Evolutionary conservation across 139 green algal genomes (phyloP).

Genomic region (Pleodorina starrii): DNA sequence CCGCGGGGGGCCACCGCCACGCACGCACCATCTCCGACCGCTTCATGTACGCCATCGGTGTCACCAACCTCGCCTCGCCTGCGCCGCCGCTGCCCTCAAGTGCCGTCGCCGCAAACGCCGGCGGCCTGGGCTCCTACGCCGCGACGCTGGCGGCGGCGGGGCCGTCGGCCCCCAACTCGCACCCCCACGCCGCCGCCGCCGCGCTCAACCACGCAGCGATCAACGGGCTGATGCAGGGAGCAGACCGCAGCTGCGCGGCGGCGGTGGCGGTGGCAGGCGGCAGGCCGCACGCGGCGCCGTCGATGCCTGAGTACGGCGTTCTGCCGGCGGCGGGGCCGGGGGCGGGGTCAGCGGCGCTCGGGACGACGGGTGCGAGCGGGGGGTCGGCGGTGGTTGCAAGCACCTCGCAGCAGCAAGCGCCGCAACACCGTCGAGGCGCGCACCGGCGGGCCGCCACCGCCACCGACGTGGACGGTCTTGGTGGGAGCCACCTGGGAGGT

Average conservation of each 20-base stretch:
- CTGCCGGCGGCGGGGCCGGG: background rate
- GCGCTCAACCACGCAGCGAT: background rate
- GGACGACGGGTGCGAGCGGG: background rate
- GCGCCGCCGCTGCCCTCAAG: background rate
- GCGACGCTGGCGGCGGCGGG: background rate
- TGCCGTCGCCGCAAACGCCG: background rate
- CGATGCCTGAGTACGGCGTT: background rate
- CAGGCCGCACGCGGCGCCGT: background rate
- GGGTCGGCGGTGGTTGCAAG: background rate
- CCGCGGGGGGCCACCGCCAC: conserved; percentile 9
- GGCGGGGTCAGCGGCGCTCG: background rate
- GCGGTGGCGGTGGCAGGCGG: background rate
- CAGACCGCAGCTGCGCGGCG: background rate
- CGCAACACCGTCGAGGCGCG: too few relatives aligned
- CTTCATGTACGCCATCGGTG: background rate
- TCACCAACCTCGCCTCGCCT: background rate
- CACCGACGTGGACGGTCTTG: background rate
- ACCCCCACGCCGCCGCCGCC: background rate
- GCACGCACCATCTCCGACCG: conserved; percentile 26
- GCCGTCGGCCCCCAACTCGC: too few relatives aligned
- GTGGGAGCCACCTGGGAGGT: too few relatives aligned
- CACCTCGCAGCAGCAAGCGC: too few relatives aligned
- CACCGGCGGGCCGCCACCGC: conserved; percentile 19
- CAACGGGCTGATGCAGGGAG: background rate
- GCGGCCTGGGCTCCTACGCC: background rate